Conservation (phyloP, 139 green algal genomes). For the Coelastrella sp. region DNA sequence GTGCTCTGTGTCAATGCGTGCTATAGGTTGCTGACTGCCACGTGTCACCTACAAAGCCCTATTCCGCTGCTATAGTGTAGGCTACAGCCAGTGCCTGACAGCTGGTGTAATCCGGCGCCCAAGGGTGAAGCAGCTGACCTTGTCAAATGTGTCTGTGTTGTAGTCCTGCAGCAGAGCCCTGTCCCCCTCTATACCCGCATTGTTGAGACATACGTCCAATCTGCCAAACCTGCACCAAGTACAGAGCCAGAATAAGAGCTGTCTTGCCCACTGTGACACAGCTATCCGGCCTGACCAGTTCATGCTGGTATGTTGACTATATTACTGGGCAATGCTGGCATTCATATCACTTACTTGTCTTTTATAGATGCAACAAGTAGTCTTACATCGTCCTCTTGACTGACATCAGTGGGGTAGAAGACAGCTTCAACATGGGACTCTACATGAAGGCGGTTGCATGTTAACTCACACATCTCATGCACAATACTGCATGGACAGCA, state of each 20-base stretch:
- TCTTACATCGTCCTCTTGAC: conserved; percentile 7
- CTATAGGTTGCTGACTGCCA: too few relatives aligned
- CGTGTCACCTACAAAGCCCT: too few relatives aligned
- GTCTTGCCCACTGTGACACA: background rate
- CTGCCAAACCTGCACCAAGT: conserved; percentile 27
- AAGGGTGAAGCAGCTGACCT: too few relatives aligned
- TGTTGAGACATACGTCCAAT: conserved; percentile 12
- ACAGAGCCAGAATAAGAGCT: background rate
- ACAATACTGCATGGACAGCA: background rate
- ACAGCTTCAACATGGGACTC: background rate
- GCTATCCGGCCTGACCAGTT: background rate
- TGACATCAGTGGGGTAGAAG: background rate
- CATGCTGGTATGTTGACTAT: background rate
- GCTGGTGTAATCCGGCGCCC: too few relatives aligned
- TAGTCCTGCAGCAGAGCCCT: conserved; percentile 25
- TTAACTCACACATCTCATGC: background rate
- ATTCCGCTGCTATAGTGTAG: background rate
- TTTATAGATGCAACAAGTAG: background rate
- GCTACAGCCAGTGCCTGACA: background rate
- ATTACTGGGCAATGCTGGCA: background rate
- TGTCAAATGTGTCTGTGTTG: conserved; percentile 18
- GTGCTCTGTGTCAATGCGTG: too few relatives aligned
- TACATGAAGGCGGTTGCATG: background rate
- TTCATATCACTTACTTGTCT: background rate
- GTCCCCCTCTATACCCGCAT: conserved; percentile 30